phyloP scores from a whole-genome alignment of 371 early-diverging fungal species.

The Batkoa obscura region DNA sequence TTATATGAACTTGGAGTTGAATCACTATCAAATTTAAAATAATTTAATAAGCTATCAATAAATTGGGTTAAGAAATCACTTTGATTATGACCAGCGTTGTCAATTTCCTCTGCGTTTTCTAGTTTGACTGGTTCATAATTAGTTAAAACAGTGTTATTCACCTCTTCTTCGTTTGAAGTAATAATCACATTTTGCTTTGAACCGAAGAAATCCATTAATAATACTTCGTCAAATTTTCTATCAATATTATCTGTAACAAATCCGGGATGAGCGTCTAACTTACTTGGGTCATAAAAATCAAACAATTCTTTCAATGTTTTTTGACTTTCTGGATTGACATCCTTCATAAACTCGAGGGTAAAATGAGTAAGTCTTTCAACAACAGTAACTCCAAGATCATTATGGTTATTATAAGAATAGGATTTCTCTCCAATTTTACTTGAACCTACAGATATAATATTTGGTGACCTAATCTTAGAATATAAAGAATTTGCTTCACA shows the following conservation, averaged over 20 bases:
- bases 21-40: no score
- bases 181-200: no score
- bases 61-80: no score
- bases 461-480: conserved; percentile 52
- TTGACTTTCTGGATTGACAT: conserved; percentile 53
- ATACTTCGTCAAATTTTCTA: neutral
- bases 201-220: neutral
- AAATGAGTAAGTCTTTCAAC: conserved; percentile 93
- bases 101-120: no score
- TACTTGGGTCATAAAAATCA: no score
- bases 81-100: no score
- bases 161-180: no score
- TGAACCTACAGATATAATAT: conserved; percentile 79
- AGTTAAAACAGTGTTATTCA: no score
- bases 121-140: no score
- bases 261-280: neutral
- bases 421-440: conserved; percentile 72
- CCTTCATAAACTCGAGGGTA: conserved; percentile 74
- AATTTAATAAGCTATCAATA: no score
- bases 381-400: conserved; percentile 85
- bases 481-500: conserved; percentile 96
- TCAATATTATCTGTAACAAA: neutral
- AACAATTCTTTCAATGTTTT: conserved; percentile 55
- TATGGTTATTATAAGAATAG: conserved; percentile 83
- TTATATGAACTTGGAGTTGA: no score